Evolutionary conservation across 257 asterid species (phyloP), one percentile per base, ranked within the genome.

Genomic region (Eustoma russellianum): DNA sequence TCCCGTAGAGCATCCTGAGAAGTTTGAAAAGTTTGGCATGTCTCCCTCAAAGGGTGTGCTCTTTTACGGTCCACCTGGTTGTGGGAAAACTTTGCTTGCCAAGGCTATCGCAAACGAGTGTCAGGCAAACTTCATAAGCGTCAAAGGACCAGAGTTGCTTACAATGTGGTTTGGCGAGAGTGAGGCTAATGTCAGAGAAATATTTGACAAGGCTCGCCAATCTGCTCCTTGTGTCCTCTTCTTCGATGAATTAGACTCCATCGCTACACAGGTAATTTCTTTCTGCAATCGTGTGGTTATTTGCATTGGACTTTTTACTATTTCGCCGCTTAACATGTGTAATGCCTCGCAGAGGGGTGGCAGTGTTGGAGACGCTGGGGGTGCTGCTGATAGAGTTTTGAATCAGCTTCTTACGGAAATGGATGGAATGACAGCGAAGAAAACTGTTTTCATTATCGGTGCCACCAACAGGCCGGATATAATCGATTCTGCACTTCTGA

Each of bases 221-320:
- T 83, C 93, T 48, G 93, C 88, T 45, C 93, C 93, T 0, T 83
- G 93, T 60, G 93, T 83, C 58, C 82, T 83, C 1, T 83, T 83
- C 62, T 80, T 83, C 41, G 89, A 83, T 53, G 89, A 80, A 62
- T 34, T 83, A 55, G 94, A 83, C 62, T 83, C 94, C 0, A 83
- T 83, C 14, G 90, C 94, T 44, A 83, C 94, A 28, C 94, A 80
- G 82, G 84, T 77, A 5, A 12, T 44, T 28, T 47, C 6, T 11
- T 49, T n/a, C 18, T 11, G 14, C 11, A 11, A 8, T 9, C 56
- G 0, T 51, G n/a, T 43, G 41, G 53, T 41, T 30, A 13, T 55
- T 45, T 50, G 1, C 10, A 34, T 38, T 49, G 30, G 30, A 24
- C 30, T 30, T 13, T 13, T 7, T 30, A n/a, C 10, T 46, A 11